Percentiles rank a stretch among this genome's conserved stretches.
Evolutionary conservation across 306 rosid genomes (phyloP).

Genomic region (Prunus kanzakura): DNA sequence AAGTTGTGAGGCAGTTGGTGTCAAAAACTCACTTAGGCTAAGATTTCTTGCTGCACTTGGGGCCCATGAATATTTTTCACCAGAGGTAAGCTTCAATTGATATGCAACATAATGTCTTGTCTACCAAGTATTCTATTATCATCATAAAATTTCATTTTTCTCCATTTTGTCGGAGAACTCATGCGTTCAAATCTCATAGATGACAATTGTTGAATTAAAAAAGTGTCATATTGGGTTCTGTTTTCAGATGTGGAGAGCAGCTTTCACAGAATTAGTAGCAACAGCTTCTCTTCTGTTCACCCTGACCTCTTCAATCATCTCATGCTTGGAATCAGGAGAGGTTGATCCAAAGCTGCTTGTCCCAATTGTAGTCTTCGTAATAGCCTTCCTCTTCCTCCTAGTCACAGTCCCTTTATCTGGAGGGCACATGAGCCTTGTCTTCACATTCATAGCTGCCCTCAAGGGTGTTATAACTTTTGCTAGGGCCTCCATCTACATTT

Average conservation of each 20-base stretch:
- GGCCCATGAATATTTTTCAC: conserved; percentile 37
- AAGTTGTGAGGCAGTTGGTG: not conserved
- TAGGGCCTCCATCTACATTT: conserved; percentile 39
- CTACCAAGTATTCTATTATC: not conserved
- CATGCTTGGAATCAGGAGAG: conserved; percentile 60
- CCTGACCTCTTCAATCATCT: conserved; percentile 45
- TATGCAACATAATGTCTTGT: not conserved
- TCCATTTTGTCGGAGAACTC: not conserved
- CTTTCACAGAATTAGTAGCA: conserved; percentile 58
- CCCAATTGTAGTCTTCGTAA: conserved; percentile 60
- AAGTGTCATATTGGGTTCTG: not conserved
- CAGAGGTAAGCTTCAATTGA: conserved; percentile 31
- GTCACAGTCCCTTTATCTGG: conserved; percentile 69
- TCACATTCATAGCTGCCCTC: conserved; percentile 56
- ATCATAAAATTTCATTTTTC: not conserved
- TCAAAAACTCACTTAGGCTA: conserved; percentile 12
- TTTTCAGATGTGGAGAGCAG: conserved; percentile 66
- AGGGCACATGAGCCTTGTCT: conserved; percentile 67
- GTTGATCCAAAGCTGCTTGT: conserved; percentile 51
- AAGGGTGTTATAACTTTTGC: conserved; percentile 35
- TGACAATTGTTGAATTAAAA: not conserved
- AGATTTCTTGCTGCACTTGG: conserved; percentile 39
- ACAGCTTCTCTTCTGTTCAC: conserved; percentile 51
- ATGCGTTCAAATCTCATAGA: not conserved
- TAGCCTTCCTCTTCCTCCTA: conserved; percentile 62